Evolutionary conservation across 768 basidiomycete species (phyloP).

Genomic region (Mycena kentingensis): DNA sequence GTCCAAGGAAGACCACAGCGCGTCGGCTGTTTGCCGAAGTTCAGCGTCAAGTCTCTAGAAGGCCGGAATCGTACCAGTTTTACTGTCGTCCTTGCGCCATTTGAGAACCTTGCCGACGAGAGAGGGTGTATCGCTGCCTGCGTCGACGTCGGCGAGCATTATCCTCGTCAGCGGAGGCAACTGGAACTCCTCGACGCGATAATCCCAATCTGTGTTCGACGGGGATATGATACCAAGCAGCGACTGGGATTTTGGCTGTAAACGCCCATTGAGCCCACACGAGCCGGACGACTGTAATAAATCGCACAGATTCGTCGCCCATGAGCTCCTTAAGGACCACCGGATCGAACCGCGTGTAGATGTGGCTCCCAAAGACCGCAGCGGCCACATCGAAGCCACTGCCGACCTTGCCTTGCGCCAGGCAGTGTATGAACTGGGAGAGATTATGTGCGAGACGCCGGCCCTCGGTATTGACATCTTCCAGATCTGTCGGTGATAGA

Average conservation of each 20-base stretch:
- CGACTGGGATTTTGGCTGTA: constrained; percentile 30
- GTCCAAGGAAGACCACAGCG: constrained; percentile 67
- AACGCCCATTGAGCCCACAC: constrained; percentile 5
- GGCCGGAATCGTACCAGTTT: constrained; percentile 46
- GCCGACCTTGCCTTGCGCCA: constrained; percentile 97
- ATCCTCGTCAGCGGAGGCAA: constrained; percentile 84
- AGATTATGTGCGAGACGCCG: constrained; percentile 82
- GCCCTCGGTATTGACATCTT: constrained; percentile 44
- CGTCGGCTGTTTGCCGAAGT: constrained; percentile 47
- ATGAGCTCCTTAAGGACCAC: constrained; percentile 66
- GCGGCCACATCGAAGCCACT: constrained; percentile 96
- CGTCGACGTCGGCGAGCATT: constrained; percentile 93
- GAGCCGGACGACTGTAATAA: neutral
- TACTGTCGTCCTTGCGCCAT: constrained; percentile 74
- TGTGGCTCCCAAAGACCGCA: constrained; percentile 91
- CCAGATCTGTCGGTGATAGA: constrained; percentile 54
- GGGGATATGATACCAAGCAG: constrained; percentile 61
- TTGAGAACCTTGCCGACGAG: constrained; percentile 88
- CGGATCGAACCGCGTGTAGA: constrained; percentile 88
- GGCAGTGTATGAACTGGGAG: constrained; percentile 92
- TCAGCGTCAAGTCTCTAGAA: neutral
- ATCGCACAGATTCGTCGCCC: constrained; percentile 52
- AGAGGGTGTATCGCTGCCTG: constrained; percentile 94
- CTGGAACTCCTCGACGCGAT: constrained; percentile 64
- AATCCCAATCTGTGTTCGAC: constrained; percentile 73